Evolutionary conservation across 179 eudicot genomes (phyloP).

Genomic region (Corrigiola litoralis): DNA sequence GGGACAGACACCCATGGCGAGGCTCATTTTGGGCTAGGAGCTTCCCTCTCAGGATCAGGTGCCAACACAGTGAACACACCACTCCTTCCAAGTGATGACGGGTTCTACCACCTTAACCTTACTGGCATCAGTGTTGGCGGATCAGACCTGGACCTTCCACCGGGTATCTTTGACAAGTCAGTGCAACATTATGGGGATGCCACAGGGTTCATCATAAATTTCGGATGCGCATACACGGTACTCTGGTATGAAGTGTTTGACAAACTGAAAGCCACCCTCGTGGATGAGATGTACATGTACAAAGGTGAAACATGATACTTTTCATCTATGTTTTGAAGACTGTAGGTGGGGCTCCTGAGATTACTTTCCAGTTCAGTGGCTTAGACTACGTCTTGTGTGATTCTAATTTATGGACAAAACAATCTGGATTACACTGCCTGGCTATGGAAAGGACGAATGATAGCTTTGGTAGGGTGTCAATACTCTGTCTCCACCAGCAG

Average conservation of each 20-base stretch:
- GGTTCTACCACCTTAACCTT: slow-evolving; percentile 23
- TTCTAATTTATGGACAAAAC: slow-evolving; percentile 28
- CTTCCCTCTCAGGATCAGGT: slow-evolving; percentile 13
- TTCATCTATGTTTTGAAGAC: slow-evolving; percentile 25
- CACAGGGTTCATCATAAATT: slow-evolving; percentile 24
- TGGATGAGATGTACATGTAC: slow-evolving; percentile 20
- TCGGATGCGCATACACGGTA: slow-evolving; percentile 25
- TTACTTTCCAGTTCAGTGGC: slow-evolving; percentile 27
- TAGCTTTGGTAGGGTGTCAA: slow-evolving; percentile 11
- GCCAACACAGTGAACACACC: slow-evolving; percentile 32
- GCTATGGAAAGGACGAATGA: slow-evolving; percentile 24
- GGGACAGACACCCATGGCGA: too few relatives aligned
- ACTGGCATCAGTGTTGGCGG: slow-evolving; percentile 27
- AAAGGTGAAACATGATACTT: slow-evolving; percentile 12
- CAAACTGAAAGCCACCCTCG: slow-evolving; percentile 10
- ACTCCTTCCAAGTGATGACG: slow-evolving; percentile 11
- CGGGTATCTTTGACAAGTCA: slow-evolving; percentile 15
- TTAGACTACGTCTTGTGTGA: slow-evolving; percentile 27
- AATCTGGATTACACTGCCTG: slow-evolving; percentile 20
- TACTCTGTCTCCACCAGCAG: slow-evolving; percentile 29
- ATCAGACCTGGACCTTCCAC: slow-evolving; percentile 19
- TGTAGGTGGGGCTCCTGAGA: slow-evolving; percentile 29
- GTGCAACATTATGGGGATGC: background rate
- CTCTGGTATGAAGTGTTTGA: slow-evolving; percentile 28
- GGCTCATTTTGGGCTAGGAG: slow-evolving; percentile 25